These are phyloP conservation scores for Neofusicoccum parvum DNA, from an alignment of 2,329 filamentous ascomycete species.

Conservation along the genomic window DNA sequence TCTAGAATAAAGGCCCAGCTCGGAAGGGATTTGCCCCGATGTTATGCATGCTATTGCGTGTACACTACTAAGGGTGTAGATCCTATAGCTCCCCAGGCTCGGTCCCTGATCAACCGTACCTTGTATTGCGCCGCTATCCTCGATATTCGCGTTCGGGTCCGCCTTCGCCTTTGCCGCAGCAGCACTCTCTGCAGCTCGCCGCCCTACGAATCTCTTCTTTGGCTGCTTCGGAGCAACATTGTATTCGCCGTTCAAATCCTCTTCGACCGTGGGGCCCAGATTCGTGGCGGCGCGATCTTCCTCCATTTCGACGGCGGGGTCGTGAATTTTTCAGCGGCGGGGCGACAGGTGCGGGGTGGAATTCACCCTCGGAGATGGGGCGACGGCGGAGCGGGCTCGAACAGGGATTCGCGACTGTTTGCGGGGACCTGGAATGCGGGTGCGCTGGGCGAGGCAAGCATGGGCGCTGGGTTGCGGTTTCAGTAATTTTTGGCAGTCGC, in stretches of 20 bases:
- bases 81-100: background rate
- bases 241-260: slow-evolving; percentile 59
- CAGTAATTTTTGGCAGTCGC: background rate
- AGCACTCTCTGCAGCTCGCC: slow-evolving; percentile 68
- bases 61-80: no score
- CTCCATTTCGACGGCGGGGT: slow-evolving; percentile 60
- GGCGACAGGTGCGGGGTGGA: background rate
- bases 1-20: background rate
- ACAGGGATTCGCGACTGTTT: background rate
- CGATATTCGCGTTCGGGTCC: slow-evolving; percentile 49
- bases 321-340: slow-evolving; percentile 11
- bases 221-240: slow-evolving; percentile 65
- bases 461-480: background rate
- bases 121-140: slow-evolving; percentile 69
- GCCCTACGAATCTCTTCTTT: slow-evolving; percentile 89
- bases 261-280: slow-evolving; percentile 66
- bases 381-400: background rate
- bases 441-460: background rate
- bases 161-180: slow-evolving; percentile 43
- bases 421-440: background rate
- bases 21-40: background rate
- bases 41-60: background rate
- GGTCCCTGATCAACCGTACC: slow-evolving; percentile 47
- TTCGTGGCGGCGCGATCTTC: slow-evolving; percentile 72
- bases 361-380: background rate